phyloP scores from a whole-genome alignment of 1,284 basidiomycete species.

The Tilletia indica region DNA sequence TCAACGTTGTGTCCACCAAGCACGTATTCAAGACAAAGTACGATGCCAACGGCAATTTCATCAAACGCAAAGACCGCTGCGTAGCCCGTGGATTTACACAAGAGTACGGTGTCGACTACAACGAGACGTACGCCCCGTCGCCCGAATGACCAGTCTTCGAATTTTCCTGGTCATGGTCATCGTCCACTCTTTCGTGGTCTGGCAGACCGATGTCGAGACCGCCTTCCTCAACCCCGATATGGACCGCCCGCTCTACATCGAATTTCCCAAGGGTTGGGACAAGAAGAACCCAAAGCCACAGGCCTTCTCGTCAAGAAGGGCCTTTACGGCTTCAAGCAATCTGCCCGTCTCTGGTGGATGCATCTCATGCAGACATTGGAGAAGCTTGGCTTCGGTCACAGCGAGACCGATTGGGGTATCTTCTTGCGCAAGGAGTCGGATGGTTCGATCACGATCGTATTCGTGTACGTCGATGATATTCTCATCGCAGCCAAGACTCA shows the following conservation, averaged over 20 bases:
- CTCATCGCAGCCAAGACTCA: background rate
- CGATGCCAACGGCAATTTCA: slow-evolving; percentile 51
- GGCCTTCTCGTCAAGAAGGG: slow-evolving; percentile 8
- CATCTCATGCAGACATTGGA: background rate
- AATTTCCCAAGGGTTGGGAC: background rate
- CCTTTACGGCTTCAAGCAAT: slow-evolving; percentile 2
- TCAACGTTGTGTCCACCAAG: slow-evolving; percentile 50
- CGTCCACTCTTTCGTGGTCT: background rate
- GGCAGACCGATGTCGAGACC: slow-evolving; percentile 7
- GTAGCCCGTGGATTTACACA: slow-evolving; percentile 61
- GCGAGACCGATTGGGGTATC: slow-evolving; percentile 3
- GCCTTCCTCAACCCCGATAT: slow-evolving; percentile 3
- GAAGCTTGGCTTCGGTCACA: background rate
- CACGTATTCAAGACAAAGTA: slow-evolving; percentile 58
- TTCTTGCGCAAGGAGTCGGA: background rate
- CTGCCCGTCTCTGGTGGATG: slow-evolving; percentile 1
- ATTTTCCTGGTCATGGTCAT: slow-evolving; percentile 1
- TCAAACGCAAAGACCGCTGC: slow-evolving; percentile 57
- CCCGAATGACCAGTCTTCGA: background rate
- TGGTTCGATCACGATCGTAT: background rate
- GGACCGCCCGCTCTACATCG: slow-evolving; percentile 4
- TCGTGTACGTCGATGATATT: background rate
- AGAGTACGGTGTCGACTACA: slow-evolving; percentile 58
- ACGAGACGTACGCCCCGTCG: slow-evolving; percentile 59
- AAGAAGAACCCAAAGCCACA: background rate